phyloP scores from a whole-genome alignment of 108 stramenopile genomes.

The Discostella stelligeroides region DNA sequence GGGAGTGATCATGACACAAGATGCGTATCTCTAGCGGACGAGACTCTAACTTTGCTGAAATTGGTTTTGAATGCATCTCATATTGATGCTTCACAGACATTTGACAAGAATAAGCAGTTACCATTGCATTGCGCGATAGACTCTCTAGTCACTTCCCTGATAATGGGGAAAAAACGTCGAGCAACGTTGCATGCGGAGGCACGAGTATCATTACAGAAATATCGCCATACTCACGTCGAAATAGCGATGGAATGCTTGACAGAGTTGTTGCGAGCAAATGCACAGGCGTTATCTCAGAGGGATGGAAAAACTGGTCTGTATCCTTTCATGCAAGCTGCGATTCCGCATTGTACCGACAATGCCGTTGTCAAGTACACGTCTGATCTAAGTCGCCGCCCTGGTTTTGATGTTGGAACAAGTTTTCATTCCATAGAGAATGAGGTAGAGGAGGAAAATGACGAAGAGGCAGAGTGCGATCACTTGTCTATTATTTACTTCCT shows the following conservation, averaged over 20 bases:
- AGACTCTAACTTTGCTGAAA: conserved; percentile 54
- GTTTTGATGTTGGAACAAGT: conserved; percentile 21
- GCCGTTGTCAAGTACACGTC: conserved; percentile 25
- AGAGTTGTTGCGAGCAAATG: conserved; percentile 53
- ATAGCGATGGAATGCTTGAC: conserved; percentile 49
- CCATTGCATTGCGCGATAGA: conserved; percentile 70
- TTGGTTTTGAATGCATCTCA: conserved; percentile 58
- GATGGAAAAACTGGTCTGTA: conserved; percentile 62
- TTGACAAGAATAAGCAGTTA: conserved; percentile 52
- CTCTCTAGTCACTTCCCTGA: conserved; percentile 56
- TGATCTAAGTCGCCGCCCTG: conserved; percentile 35
- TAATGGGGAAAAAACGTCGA: conserved; percentile 42
- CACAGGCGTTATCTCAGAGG: conserved; percentile 50
- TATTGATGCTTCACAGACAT: conserved; percentile 23
- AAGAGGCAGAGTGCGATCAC: conserved; percentile 26
- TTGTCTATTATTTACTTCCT: conserved; percentile 32
- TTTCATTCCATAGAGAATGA: conserved; percentile 23
- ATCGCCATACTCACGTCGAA: conserved; percentile 22
- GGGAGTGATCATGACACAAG: conserved; percentile 33
- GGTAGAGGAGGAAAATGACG: conserved; percentile 30
- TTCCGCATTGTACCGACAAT: neutral
- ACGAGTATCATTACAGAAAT: conserved; percentile 19
- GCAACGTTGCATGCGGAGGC: conserved; percentile 38
- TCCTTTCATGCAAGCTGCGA: conserved; percentile 71
- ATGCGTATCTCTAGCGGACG: conserved; percentile 37